Conservation (phyloP, 2,329 filamentous ascomycete species). For the Fusarium sororula region DNA sequence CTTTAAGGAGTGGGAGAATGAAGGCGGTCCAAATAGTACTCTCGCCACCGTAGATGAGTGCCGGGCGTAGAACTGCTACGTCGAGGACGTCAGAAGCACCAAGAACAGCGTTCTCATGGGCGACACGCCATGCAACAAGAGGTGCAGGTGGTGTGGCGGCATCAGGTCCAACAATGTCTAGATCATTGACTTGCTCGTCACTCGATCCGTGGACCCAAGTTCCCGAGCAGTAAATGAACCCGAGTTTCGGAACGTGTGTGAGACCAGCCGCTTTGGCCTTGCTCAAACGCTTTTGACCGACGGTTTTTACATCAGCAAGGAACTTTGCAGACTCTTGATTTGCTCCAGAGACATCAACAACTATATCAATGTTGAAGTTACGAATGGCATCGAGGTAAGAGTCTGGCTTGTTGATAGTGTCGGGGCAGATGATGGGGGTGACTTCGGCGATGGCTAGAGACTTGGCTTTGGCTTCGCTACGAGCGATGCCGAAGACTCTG, state of each 20-base stretch:
- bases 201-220: neutral
- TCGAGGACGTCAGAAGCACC: neutral
- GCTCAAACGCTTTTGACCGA: neutral
- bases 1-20: neutral
- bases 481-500: neutral
- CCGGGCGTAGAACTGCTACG: neutral
- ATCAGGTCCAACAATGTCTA: accelerated
- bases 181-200: neutral
- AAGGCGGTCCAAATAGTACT: neutral
- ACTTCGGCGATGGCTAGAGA: neutral
- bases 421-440: neutral
- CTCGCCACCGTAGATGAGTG: neutral
- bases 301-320: neutral
- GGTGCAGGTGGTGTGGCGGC: accelerated
- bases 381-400: neutral
- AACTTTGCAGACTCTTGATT: neutral
- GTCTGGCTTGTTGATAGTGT: neutral
- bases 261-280: neutral
- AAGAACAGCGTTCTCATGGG: neutral
- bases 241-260: neutral
- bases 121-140: neutral
- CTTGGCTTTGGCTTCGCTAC: neutral
- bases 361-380: neutral
- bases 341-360: neutral
- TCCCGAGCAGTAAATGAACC: neutral